phyloP scores from a whole-genome alignment of 169 alveolate genomes.

The Babesia bigemina region DNA sequence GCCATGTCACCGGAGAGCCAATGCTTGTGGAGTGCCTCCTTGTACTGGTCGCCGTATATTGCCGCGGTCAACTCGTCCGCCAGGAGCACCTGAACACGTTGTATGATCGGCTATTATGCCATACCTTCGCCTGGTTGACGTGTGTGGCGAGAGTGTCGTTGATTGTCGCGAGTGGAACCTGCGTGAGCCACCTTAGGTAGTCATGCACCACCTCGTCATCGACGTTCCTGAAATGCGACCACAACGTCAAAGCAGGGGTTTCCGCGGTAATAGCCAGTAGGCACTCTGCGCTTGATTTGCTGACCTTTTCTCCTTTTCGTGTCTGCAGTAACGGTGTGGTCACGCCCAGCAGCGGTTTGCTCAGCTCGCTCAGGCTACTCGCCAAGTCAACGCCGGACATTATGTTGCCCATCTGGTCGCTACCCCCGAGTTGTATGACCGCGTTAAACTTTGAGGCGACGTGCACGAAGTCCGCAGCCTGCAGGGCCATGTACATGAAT shows the following conservation, averaged over 20 bases:
- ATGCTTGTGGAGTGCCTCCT: conserved; percentile 53
- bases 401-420: conserved; percentile 86
- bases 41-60: conserved; percentile 36
- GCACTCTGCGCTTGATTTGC: conserved; percentile 64
- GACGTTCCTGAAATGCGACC: conserved; percentile 66
- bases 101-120: neutral
- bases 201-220: conserved; percentile 48
- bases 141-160: conserved; percentile 34
- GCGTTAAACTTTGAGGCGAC: conserved; percentile 66
- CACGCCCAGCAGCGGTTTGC: conserved; percentile 61
- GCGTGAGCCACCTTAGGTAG: conserved; percentile 60
- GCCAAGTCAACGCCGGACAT: conserved; percentile 80
- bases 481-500: conserved; percentile 78
- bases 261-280: conserved; percentile 46
- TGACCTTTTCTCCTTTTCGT: conserved; percentile 64
- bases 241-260: conserved; percentile 39
- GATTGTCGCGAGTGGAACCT: conserved; percentile 36
- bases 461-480: conserved; percentile 78
- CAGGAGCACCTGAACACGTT: conserved; percentile 28
- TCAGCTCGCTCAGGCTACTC: conserved; percentile 2
- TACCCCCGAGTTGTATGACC: conserved; percentile 82
- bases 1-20: conserved; percentile 32
- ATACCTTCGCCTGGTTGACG: conserved; percentile 49
- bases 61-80: conserved; percentile 61
- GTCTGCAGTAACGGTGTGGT: conserved; percentile 74